Evolutionary conservation across 1,284 basidiomycete species (phyloP), one percentile per base, ranked within the genome.

Genomic region (Anthracocystis panici-leucophaei): DNA sequence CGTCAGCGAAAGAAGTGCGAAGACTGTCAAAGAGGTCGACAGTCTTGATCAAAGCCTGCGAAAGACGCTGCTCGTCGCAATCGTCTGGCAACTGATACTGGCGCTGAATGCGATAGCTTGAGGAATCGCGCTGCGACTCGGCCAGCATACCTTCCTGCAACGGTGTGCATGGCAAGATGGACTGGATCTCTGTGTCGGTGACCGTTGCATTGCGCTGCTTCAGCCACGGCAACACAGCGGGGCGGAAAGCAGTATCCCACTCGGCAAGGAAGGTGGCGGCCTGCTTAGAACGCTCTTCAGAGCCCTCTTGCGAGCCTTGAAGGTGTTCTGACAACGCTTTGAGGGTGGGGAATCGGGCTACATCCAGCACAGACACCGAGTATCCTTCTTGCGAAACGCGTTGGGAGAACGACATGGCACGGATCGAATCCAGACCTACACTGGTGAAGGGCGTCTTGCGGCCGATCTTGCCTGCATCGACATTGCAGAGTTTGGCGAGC

Each of bases 381-480:
- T 79, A 65, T 14, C 81, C 82, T 5, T 68, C 70, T 10, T 71
- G 56, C 31, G 69, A 66, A 12, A 84, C 70, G 33, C 67, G 57
- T 41, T 75, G 70, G 7, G 80, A 68, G 60, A 86, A 79, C 12
- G 67, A 66, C 72, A 85, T 84, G 29, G 85, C 81, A 5, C 83
- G 76, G 49, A 84, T 79, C 12, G 83, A 85, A 51, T 84, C 81
- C 40, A 85, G 71, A 18, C 83, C 83, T 6, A 85, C 73, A 42
- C 76, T 74, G 6, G 83, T 73, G 44, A 85, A 77, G 3, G 79
- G 77, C 12, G 81, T 81, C 42, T 70, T 72, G 44, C 72, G 69
- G 23, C 78, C 75, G 41, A 84, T 77, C 49, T 67, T 74, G 42
- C 64, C 67, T 0, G 78, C 63, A 6, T 69, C 59, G 18, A 81